Evolutionary conservation across 2,329 filamentous ascomycete species (phyloP), one percentile per base, ranked within the genome.

Genomic region (Pseudogymnoascus sp.): DNA sequence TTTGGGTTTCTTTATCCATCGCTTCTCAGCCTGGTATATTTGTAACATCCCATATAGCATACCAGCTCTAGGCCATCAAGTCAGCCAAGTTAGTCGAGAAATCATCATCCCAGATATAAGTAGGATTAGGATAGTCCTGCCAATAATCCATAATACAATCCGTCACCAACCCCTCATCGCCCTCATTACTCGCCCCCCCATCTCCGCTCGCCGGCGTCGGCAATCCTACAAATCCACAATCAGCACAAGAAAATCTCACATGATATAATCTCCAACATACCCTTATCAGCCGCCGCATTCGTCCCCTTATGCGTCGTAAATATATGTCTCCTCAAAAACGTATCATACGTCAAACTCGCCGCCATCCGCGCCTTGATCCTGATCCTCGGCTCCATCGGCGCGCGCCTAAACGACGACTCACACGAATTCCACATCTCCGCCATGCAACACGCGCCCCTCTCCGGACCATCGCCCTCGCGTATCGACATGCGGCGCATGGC

Each of bases 341-440:
- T 36, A 35, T 60, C 35, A 60, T 60, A 60, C 19, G 53, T 60
- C 53, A 60, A 60, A 60, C 53, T 60, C 53, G 53, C 53, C 53
- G 28, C 53, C 53, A 36, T 60, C 53, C 53, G 3, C 26, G 28
- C 53, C 28, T 33, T 36, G 13, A 60, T 60, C 53, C 28, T 15
- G 10, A 33, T 60, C 28, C 53, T 36, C 26, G 53, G 53, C 15
- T 60, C 35, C 53, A 3, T 3, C 26, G 53, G 35, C 26, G 7
- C 15, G 5, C 53, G 11, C 53, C 28, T 33, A 23, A 60, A 60
- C 53, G 53, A n/a, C 11, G 11, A 1, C 42, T 47, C 42, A 26
- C 19, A 47, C 42, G 42, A 15, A 5, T 8, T 26, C 66, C 66
- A 67, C 26, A 67, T 47, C 59, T 65, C 60, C 13, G 61, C 42